Conservation (phyloP, 139 green algal species). For the Micractinium sp. region DNA sequence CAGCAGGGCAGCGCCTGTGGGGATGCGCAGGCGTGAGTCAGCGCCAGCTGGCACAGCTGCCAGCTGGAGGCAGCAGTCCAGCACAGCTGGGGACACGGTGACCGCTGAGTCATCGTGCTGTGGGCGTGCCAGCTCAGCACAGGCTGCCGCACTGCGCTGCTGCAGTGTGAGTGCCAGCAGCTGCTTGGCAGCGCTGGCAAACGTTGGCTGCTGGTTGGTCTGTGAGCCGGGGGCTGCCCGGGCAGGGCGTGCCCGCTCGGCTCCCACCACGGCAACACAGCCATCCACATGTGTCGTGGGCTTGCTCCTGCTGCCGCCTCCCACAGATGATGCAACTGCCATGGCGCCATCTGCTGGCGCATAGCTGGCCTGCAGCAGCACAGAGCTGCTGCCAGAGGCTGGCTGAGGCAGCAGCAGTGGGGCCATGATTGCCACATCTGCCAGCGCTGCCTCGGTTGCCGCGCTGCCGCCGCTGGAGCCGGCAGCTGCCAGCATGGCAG, state of each 20-base stretch:
- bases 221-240: neutral
- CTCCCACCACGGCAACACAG: neutral
- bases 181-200: neutral
- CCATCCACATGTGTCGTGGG: neutral
- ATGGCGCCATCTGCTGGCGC: slow-evolving; percentile 24
- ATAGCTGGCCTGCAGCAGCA: slow-evolving; percentile 3
- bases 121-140: slow-evolving; percentile 11
- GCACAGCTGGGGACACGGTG: slow-evolving; percentile 36
- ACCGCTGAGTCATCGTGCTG: slow-evolving; percentile 25
- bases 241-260: neutral
- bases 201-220: neutral
- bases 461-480: neutral
- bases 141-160: slow-evolving; percentile 4
- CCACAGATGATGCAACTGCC: slow-evolving; percentile 9
- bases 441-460: neutral
- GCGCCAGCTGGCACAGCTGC: slow-evolving; percentile 5
- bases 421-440: slow-evolving; percentile 27
- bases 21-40: slow-evolving; percentile 32
- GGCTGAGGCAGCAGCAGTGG: slow-evolving; percentile 34
- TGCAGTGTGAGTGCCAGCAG: neutral
- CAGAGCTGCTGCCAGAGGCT: neutral
- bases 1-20: slow-evolving; percentile 30
- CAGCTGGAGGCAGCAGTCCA: slow-evolving; percentile 49
- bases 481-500: neutral
- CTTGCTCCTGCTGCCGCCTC: neutral